Percentiles rank a stretch among this genome's conserved stretches.
phyloP scores from a whole-genome alignment of 1,284 basidiomycete species.

The Melampsora americana region DNA sequence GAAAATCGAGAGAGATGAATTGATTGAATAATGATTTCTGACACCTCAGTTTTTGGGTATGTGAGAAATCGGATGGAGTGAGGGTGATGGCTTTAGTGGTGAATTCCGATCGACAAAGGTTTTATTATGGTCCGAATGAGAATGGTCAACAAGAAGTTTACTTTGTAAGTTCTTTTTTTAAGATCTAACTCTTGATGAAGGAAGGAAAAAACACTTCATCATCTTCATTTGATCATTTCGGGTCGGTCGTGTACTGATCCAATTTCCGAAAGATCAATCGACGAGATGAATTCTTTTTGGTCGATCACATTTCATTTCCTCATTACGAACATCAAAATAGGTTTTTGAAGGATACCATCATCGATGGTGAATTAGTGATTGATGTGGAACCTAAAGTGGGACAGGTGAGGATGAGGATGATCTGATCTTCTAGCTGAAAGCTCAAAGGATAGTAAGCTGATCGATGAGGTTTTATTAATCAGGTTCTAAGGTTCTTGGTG shows the following conservation, averaged over 20 bases:
- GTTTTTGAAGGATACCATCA: slow-evolving; percentile 68
- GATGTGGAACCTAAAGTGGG: slow-evolving; percentile 75
- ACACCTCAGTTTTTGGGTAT: slow-evolving; percentile 86
- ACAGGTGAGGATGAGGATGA: slow-evolving; percentile 58
- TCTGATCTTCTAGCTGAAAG: background rate
- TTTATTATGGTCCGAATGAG: slow-evolving; percentile 54
- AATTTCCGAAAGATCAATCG: slow-evolving; percentile 75
- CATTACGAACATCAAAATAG: slow-evolving; percentile 68
- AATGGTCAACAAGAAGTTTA: slow-evolving; percentile 66
- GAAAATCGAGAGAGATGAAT: slow-evolving; percentile 17
- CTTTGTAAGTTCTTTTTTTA: slow-evolving; percentile 62
- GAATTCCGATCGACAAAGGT: slow-evolving; percentile 54
- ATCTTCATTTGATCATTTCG: too few species aligned
- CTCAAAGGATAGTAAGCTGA: background rate
- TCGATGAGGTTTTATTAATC: slow-evolving; percentile 28
- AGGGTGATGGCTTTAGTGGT: slow-evolving; percentile 82
- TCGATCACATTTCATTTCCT: slow-evolving; percentile 78
- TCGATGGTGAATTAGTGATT: slow-evolving; percentile 92
- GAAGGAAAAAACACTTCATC: background rate
- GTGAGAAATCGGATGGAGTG: slow-evolving; percentile 98
- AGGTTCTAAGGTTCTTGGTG: slow-evolving; percentile 78
- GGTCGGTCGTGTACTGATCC: too few species aligned
- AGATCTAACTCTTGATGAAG: background rate
- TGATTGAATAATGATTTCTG: background rate
- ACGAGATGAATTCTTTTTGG: slow-evolving; percentile 77